A percentile compares a stretch with the other conserved stretches of the same genome.
phyloP scores from a whole-genome alignment of 2,329 filamentous ascomycete species.

The Alternaria rosae region DNA sequence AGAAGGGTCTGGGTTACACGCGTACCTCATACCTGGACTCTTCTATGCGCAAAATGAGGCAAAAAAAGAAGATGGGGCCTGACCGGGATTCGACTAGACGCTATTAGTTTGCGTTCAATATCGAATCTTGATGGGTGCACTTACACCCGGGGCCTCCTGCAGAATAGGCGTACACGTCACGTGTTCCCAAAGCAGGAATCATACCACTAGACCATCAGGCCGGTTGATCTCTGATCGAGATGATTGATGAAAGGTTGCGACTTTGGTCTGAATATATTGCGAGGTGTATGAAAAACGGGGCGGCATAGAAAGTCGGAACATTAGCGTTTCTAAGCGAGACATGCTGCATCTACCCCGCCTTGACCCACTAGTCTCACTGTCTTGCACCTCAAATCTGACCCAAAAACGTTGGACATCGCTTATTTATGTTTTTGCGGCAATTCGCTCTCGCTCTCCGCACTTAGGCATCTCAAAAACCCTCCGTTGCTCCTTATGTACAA shows the following conservation, averaged over 20 bases:
- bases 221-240: constrained; percentile 1
- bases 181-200: constrained; percentile 35
- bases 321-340: background rate
- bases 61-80: constrained; percentile 33
- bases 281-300: background rate
- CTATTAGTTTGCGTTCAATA: constrained; percentile 14
- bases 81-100: constrained; percentile 37
- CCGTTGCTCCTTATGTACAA: background rate
- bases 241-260: background rate
- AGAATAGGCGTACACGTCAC: constrained; percentile 18
- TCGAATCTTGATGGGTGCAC: constrained; percentile 25
- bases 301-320: background rate
- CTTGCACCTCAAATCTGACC: background rate
- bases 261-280: background rate
- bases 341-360: background rate
- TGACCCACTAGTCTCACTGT: background rate
- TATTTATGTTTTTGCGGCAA: background rate
- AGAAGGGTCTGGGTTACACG: background rate
- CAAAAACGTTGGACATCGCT: background rate
- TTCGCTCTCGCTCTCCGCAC: background rate
- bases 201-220: constrained; percentile 35
- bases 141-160: constrained; percentile 42
- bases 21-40: background rate
- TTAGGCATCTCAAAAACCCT: background rate
- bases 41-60: background rate